Conservation (phyloP, 371 early-diverging fungal species). For the Apophysomyces variabilis region DNA sequence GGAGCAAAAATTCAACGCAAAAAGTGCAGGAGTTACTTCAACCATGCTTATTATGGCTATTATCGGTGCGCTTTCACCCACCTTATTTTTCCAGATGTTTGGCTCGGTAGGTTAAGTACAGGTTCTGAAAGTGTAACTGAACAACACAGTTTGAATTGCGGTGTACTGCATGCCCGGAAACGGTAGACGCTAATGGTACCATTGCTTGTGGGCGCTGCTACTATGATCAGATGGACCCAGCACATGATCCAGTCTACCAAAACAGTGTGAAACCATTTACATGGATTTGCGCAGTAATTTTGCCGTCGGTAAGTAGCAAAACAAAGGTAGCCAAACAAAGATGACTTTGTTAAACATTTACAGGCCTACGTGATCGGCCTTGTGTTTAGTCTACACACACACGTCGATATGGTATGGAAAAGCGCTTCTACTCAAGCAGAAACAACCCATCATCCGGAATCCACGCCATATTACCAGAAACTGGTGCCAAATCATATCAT, state of each 20-base stretch:
- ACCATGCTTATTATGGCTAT: slow-evolving; percentile 95
- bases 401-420: slow-evolving; percentile 87
- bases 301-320: slow-evolving; percentile 62
- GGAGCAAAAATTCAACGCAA: slow-evolving; percentile 93
- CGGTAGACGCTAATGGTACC: slow-evolving; percentile 20
- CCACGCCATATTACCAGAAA: slow-evolving; percentile 22
- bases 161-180: slow-evolving; percentile 59
- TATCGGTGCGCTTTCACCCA: slow-evolving; percentile 93
- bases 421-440: slow-evolving; percentile 25
- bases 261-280: slow-evolving; percentile 81
- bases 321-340: background rate
- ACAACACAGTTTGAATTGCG: slow-evolving; percentile 59
- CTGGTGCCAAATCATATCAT: slow-evolving; percentile 25
- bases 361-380: slow-evolving; percentile 89
- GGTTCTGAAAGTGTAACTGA: background rate
- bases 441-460: slow-evolving; percentile 32
- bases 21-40: slow-evolving; percentile 92
- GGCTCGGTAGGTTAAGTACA: slow-evolving; percentile 61
- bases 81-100: slow-evolving; percentile 91
- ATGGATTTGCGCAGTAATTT: slow-evolving; percentile 85
- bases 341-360: background rate
- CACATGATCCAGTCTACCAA: slow-evolving; percentile 82
- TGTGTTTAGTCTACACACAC: slow-evolving; percentile 92
- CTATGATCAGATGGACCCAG: slow-evolving; percentile 69
- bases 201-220: slow-evolving; percentile 64